These are phyloP conservation scores for Aphanomyces invadans DNA, from an alignment of 352 stramenopile species.

Conservation along the genomic window DNA sequence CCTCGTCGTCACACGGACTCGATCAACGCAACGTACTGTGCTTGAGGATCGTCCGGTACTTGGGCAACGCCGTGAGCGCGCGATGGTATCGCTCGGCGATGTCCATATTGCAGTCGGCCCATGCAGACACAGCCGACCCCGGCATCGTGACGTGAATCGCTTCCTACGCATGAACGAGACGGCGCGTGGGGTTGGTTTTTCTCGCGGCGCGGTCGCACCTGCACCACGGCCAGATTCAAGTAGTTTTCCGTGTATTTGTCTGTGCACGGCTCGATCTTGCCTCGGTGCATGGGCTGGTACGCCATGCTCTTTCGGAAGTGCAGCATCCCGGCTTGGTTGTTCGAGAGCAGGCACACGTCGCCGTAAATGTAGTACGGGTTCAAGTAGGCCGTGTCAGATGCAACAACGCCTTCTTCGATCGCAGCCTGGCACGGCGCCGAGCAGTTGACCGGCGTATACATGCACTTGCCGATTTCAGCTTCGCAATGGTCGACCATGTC, in stretches of 20 bases:
- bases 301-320: conserved; percentile 22
- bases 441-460: conserved; percentile 49
- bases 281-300: conserved; percentile 35
- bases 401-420: conserved; percentile 34
- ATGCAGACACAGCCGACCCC: conserved; percentile 30
- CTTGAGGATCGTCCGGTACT: conserved; percentile 48
- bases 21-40: conserved; percentile 22
- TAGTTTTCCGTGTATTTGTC: conserved; percentile 46
- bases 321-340: conserved; percentile 39
- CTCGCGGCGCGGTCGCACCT: no score
- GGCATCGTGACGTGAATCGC: conserved; percentile 43
- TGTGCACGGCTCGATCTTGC: conserved; percentile 53
- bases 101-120: conserved; percentile 47
- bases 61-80: conserved; percentile 44
- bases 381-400: conserved; percentile 42
- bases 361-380: conserved; percentile 73
- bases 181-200: no score
- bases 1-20: no score
- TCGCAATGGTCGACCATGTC: conserved; percentile 45
- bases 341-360: conserved; percentile 52
- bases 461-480: conserved; percentile 46
- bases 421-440: conserved; percentile 37
- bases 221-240: conserved; percentile 43
- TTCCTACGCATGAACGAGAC: conserved; percentile 7
- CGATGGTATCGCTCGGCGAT: conserved; percentile 39